A percentile compares a stretch with the other conserved stretches of the same genome.
Conservation (phyloP, 768 basidiomycete species). For the Leccinum ochraceum region DNA sequence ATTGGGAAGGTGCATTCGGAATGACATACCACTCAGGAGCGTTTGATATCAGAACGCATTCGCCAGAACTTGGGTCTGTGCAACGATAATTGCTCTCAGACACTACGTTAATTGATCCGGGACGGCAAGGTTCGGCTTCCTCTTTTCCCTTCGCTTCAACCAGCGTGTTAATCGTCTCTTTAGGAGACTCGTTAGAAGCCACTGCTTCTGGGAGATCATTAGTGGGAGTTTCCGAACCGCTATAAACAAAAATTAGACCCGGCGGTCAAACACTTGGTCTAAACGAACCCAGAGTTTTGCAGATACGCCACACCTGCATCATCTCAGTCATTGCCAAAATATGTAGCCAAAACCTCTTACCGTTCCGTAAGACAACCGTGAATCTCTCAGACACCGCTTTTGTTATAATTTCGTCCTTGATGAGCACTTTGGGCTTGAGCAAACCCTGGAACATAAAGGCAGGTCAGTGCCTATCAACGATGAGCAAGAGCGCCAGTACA, state of each 20-base stretch:
- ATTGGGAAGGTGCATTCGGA: not conserved
- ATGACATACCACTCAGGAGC: conserved; percentile 13
- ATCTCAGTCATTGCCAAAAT: not conserved
- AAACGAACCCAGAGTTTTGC: conserved; percentile 18
- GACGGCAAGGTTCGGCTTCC: not conserved
- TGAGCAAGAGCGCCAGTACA: not conserved
- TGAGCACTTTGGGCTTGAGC: conserved; percentile 14
- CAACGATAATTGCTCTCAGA: conserved; percentile 27
- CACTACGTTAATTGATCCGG: conserved; percentile 22
- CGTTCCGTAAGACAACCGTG: conserved; percentile 4
- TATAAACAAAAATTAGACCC: not conserved
- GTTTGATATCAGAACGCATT: not conserved
- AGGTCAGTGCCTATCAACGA: not conserved
- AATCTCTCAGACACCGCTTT: conserved; percentile 16
- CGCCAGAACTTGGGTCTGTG: conserved; percentile 3
- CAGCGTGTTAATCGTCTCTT: not conserved
- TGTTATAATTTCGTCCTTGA: conserved; percentile 10
- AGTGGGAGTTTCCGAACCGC: not conserved
- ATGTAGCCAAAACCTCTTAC: conserved; percentile 7
- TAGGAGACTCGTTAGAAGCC: not conserved
- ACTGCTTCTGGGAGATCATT: not conserved
- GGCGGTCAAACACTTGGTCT: not conserved
- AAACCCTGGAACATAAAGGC: conserved; percentile 2
- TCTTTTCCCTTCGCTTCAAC: not conserved
- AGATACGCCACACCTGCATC: conserved; percentile 22